These are phyloP conservation scores for Pelagomonas calceolata DNA, from an alignment of 108 stramenopile genomes.

Conservation along the genomic window DNA sequence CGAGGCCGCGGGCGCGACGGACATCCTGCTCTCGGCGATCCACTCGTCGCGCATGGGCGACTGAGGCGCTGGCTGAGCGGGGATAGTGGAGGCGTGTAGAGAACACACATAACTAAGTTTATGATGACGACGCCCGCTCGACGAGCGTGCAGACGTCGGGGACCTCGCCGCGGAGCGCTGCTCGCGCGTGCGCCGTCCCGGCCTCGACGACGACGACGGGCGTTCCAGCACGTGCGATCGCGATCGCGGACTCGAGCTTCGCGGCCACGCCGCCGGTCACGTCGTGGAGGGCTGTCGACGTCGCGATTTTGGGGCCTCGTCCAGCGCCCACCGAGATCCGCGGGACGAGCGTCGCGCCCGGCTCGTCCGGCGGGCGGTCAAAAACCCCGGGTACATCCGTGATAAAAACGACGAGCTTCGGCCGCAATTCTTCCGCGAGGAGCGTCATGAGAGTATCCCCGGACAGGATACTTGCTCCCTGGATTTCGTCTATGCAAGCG, in stretches of 20 bases:
- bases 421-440: background rate
- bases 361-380: background rate
- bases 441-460: background rate
- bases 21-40: slow-evolving; percentile 80
- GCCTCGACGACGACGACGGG: too few species aligned
- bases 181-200: too few species aligned
- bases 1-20: slow-evolving; percentile 72
- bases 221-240: too few species aligned
- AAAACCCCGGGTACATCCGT: background rate
- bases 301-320: background rate
- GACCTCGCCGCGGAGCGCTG: too few species aligned
- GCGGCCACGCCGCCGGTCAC: background rate
- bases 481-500: background rate
- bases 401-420: background rate
- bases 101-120: too few species aligned
- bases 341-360: background rate
- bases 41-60: slow-evolving; percentile 65
- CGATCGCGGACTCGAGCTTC: background rate
- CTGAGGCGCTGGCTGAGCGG: too few species aligned
- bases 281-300: background rate
- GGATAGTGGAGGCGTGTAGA: too few species aligned
- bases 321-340: background rate
- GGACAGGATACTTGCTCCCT: background rate
- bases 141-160: too few species aligned
- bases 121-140: too few species aligned